Evolutionary conservation across 257 asterid genomes (phyloP).

Genomic region (Solanum megistacrolobum): DNA sequence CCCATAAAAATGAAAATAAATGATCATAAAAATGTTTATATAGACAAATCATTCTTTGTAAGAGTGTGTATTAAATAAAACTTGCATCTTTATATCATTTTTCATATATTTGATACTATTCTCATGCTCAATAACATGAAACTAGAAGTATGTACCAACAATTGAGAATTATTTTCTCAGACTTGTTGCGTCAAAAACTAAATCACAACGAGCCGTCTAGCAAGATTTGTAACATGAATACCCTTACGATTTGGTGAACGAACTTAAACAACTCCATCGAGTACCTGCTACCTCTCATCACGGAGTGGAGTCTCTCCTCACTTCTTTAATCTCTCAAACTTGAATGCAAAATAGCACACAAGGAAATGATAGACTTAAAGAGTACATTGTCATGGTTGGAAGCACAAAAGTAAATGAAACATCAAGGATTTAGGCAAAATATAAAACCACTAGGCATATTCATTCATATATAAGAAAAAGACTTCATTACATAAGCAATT

Average conservation of each 20-base stretch:
- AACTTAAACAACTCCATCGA: too few species aligned
- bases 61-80: too few species aligned
- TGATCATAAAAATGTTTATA: background rate
- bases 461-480: background rate
- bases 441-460: background rate
- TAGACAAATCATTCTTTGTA: background rate
- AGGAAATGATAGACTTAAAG: background rate
- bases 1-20: background rate
- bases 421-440: background rate
- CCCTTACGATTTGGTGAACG: background rate
- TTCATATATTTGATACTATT: background rate
- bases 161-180: background rate
- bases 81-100: background rate
- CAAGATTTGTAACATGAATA: background rate
- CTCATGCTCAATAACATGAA: background rate
- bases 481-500: background rate
- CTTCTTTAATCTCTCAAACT: background rate
- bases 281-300: background rate
- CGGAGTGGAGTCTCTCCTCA: background rate
- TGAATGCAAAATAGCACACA: background rate
- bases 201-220: background rate
- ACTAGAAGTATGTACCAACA: background rate
- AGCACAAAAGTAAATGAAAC: background rate
- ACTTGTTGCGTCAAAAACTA: background rate
- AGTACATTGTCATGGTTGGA: too few species aligned